Evolutionary conservation across 2,329 filamentous ascomycete genomes (phyloP).

Genomic region (Aspergillus niger): DNA sequence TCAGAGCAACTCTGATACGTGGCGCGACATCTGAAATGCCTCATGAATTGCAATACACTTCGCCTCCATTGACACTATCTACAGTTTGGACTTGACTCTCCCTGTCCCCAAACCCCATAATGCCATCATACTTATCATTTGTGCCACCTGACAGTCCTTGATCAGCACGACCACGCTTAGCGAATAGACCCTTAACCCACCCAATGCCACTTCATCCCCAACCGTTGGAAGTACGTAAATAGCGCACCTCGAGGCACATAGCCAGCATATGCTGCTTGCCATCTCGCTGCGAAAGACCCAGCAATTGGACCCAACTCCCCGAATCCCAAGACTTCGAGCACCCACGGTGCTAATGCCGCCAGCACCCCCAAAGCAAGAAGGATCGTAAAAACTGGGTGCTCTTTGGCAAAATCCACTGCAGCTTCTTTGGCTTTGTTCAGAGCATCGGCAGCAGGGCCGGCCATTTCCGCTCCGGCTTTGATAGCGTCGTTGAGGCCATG

Average conservation of each 20-base stretch:
- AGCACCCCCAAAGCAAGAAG: conserved; percentile 31
- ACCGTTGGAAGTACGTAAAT: conserved; percentile 47
- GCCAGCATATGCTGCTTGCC: conserved; percentile 43
- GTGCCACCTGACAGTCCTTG: not conserved
- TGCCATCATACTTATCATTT: not conserved
- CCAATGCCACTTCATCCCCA: conserved; percentile 42
- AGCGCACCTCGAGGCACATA: conserved; percentile 44
- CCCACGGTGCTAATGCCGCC: conserved; percentile 27
- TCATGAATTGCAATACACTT: too few relatives aligned
- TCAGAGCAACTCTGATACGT: not conserved
- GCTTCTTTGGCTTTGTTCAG: conserved; percentile 17
- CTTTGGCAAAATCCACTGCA: conserved; percentile 22
- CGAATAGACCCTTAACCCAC: not conserved
- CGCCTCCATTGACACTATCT: not conserved
- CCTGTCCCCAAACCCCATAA: not conserved
- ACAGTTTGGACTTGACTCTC: not conserved
- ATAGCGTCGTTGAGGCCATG: conserved; percentile 17
- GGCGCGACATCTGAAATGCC: not conserved
- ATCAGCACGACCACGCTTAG: not conserved
- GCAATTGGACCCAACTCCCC: conserved; percentile 27
- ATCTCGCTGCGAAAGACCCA: conserved; percentile 44
- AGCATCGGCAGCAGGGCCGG: conserved; percentile 19
- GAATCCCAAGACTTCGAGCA: conserved; percentile 31
- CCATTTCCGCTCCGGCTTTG: conserved; percentile 15
- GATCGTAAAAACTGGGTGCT: conserved; percentile 28